Base-by-base conservation (phyloP, 768 basidiomycete species). In the Auricularia heimuer region DNA sequence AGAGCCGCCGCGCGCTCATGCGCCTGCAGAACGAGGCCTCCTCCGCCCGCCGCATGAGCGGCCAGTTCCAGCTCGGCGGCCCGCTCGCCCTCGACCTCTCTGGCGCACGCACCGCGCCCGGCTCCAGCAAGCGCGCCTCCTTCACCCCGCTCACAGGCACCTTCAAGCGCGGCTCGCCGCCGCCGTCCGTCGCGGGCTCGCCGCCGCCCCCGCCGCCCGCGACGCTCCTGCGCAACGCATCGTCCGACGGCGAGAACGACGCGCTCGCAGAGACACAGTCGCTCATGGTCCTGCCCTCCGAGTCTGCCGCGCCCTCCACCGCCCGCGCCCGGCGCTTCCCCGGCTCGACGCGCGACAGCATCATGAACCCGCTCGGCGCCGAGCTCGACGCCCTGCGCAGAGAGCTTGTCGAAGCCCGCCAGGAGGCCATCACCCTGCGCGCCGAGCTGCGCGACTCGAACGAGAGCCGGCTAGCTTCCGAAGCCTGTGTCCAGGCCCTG, bases 1-100 rank as follows among this genome's bases (percentile, higher is more conserved):
- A 93, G 74, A 91, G 89, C 80, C 82, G 91, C 69, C 88, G 91
- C 56, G 92, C 90, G 33, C 79, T 94, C 62, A 94, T 94, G 92
- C 83, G 89, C 18, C 80, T 94, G 8, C 92, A 94, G 72, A 84
- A 85, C 8, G 90, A 94, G 73, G 78, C 69, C 79, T 86, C 39
- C 47, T 62, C 18, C 36, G 63, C 61, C 66, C 58, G 42, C 64
- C 80, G 89, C 35, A 81, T 83, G 68, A 87, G 86, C 72, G 29
- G 11, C 12, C 76, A 78, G 34, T 77, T 79, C 63, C 71, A 63
- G 67, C 78, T 73, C 65, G 77, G 76, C 14, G 75, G 67, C 76
- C 82, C 14, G n/a, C 37, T 66, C 45, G 54, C 63, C 21, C 73
- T 86, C 42, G 89, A 90, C 70, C 67, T 87, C 35, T 79, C 82